Evolutionary conservation across 495 filamentous ascomycete species (phyloP).

Genomic region (Daldinia loculata): DNA sequence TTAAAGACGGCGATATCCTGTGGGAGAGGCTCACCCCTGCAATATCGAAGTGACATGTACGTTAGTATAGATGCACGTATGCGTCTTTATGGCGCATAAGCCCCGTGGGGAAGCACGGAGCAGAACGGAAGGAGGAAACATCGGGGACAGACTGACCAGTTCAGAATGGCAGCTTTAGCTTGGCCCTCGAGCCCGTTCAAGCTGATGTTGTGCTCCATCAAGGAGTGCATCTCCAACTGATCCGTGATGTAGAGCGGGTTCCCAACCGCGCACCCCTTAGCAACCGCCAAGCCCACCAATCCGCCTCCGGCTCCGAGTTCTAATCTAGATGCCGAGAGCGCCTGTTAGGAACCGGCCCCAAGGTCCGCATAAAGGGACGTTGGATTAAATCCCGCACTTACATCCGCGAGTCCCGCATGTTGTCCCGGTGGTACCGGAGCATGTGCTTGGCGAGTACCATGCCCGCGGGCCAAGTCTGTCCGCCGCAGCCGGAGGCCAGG

Average conservation of each 20-base stretch:
- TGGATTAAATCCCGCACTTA: constrained; percentile 51
- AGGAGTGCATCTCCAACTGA: constrained; percentile 78
- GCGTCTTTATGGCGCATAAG: constrained; percentile 4
- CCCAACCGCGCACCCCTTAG: constrained; percentile 62
- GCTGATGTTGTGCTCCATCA: constrained; percentile 84
- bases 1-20: constrained; percentile 54
- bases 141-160: constrained; percentile 69
- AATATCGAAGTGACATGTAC: constrained; percentile 7
- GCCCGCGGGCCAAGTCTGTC: constrained; percentile 92
- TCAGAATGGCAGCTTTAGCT: constrained; percentile 70
- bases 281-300: constrained; percentile 78
- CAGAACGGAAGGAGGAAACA: constrained; percentile 1
- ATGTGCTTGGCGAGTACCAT: constrained; percentile 87
- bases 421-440: constrained; percentile 69
- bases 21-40: constrained; percentile 65
- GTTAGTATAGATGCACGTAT: constrained; percentile 25
- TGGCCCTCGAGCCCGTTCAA: constrained; percentile 74
- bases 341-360: constrained; percentile 11
- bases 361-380: constrained; percentile 2
- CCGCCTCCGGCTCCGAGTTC: constrained; percentile 94
- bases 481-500: constrained; percentile 85
- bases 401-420: constrained; percentile 74
- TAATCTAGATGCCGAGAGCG: constrained; percentile 62
- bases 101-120: background rate
- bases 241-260: constrained; percentile 79